Base-by-base conservation (phyloP, 495 filamentous ascomycete genomes). In the Hypoxylon crocopeplum region DNA sequence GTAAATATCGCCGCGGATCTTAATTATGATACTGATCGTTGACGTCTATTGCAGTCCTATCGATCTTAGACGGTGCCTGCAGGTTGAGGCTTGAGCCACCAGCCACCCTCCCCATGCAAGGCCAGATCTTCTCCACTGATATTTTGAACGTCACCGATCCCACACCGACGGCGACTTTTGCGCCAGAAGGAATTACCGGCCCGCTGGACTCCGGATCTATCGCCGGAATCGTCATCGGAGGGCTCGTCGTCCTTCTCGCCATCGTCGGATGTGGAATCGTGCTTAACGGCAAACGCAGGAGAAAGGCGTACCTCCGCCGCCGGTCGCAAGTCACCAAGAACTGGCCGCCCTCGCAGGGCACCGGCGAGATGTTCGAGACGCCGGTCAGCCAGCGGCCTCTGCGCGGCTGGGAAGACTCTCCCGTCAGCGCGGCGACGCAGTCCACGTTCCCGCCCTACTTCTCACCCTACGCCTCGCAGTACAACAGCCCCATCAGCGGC, bases 211-310 rank as follows among this genome's bases (percentile, higher is more conserved):
- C 79, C 16, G 81, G 79, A 10, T 77, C 77, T 1, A 77, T 81
- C 33, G 77, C 81, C 7, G 82, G 82, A 54, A 77, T 84, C 32
- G 79, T 75, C 27, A 71, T 79, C 44, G 80, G 73, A n/a, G 80
- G 78, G 24, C 50, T 82, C 1, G 65, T 74, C n/a, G 49, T 78
- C 1, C 33, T 81, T 48, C 72, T 83, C 11, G 54, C 59, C n/a
- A 10, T 77, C 1, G 25, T 64, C 13, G 80, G 80, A 39, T 77
- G 71, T 52, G 72, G 69, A 49, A 71, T 83, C 39, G 70, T 84
- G 12, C 71, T 76, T 48, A 75, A 72, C 40, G 80, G 82, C 19
- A 80, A 79, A 57, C 75, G 77, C 12, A 70, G 78, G 16, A 68
- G 78, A 29, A 72, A 75, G 17, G 66, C 71, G 7, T 81, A 75